Evolutionary conservation across 805 yeast species (phyloP).

Genomic region (Babjeviella inositovora): DNA sequence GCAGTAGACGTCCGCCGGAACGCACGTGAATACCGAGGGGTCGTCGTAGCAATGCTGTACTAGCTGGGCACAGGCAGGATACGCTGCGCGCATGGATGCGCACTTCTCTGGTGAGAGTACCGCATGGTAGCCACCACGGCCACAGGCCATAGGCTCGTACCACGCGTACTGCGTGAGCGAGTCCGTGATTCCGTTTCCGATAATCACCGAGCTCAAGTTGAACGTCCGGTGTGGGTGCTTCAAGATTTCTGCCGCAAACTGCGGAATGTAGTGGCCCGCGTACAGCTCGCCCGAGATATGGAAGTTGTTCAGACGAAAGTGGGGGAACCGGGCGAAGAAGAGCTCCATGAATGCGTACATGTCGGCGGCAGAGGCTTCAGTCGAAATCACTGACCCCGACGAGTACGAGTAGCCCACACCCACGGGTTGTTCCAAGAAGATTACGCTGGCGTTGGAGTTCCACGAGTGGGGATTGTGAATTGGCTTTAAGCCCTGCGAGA

Average conservation of each 20-base stretch:
- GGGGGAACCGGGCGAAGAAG: conserved; percentile 10
- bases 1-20: conserved; percentile 18
- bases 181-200: conserved; percentile 29
- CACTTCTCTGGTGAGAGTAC: conserved; percentile 16
- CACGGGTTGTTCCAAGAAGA: conserved; percentile 12
- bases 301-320: conserved; percentile 7
- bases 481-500: conserved; percentile 9
- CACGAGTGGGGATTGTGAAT: conserved; percentile 12
- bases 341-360: conserved; percentile 10
- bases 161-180: conserved; percentile 18
- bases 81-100: conserved; percentile 14
- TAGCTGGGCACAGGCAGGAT: conserved; percentile 16
- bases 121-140: conserved; percentile 22
- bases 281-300: conserved; percentile 12
- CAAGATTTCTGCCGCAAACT: conserved; percentile 9
- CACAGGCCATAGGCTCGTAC: conserved; percentile 27
- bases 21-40: conserved; percentile 17
- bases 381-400: conserved; percentile 5
- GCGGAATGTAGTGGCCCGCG: conserved; percentile 11
- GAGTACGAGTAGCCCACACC: conserved; percentile 9
- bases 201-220: conserved; percentile 19
- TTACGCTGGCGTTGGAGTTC: conserved; percentile 13
- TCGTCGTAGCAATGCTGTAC: conserved; percentile 13
- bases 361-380: conserved; percentile 8
- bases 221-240: conserved; percentile 13